These are phyloP conservation scores for Furcasterigmium sp. DNA, from an alignment of 2,329 filamentous ascomycete species.

Conservation along the genomic window DNA sequence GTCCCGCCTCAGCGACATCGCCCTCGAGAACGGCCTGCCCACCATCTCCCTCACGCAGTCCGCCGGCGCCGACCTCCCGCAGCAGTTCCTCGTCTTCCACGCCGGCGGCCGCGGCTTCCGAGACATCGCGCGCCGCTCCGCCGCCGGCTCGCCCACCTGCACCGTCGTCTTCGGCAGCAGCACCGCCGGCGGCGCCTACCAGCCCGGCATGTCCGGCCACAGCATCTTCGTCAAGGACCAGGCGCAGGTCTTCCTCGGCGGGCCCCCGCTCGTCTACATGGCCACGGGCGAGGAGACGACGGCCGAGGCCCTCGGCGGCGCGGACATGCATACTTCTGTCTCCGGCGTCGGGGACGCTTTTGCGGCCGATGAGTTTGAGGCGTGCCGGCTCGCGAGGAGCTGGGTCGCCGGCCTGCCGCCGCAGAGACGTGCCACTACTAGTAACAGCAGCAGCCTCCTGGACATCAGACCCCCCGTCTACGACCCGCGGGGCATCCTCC, in stretches of 20 bases:
- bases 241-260: conserved; percentile 32
- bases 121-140: conserved; percentile 5
- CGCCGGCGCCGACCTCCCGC: conserved; percentile 3
- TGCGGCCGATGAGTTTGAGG: background rate
- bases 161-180: conserved; percentile 6
- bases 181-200: conserved; percentile 8
- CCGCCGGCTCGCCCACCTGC: conserved; percentile 2
- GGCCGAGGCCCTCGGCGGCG: conserved; percentile 32
- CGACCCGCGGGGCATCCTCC: conserved; percentile 23
- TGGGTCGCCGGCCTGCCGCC: background rate
- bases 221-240: conserved; percentile 16
- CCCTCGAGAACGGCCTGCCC: conserved; percentile 4
- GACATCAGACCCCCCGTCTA: conserved; percentile 12
- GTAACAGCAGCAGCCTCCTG: background rate
- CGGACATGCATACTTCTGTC: background rate
- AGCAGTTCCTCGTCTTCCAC: conserved; percentile 5
- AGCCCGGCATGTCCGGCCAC: conserved; percentile 16
- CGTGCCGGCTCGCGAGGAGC: background rate
- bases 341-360: background rate
- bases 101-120: conserved; percentile 1
- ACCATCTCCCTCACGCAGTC: conserved; percentile 5
- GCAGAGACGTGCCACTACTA: background rate
- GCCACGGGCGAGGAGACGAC: conserved; percentile 32
- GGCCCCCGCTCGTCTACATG: conserved; percentile 26
- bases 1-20: conserved; percentile 2